Percentiles rank a stretch among this genome's conserved stretches.
Conservation (phyloP, 805 yeast genomes). For the Cyberlindnera xishuangbannaensis region DNA sequence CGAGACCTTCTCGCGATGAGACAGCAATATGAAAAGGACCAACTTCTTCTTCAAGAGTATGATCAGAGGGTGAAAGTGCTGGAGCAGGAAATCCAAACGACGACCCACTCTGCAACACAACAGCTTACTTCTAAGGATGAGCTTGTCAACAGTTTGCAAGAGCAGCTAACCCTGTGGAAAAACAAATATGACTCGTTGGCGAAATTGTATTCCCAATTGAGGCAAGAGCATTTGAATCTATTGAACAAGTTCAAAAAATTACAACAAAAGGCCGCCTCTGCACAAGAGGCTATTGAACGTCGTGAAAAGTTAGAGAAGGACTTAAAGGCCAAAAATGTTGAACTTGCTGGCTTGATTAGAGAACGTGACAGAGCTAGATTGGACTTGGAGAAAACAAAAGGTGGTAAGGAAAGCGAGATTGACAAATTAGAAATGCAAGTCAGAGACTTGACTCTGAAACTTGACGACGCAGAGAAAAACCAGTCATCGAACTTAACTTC, state of each 20-base stretch:
- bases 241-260: slow-evolving; percentile 72
- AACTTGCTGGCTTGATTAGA: slow-evolving; percentile 80
- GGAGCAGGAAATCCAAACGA: slow-evolving; percentile 61
- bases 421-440: slow-evolving; percentile 62
- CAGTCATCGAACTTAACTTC: slow-evolving; percentile 60
- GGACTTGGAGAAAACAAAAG: slow-evolving; percentile 67
- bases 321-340: slow-evolving; percentile 77
- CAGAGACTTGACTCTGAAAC: slow-evolving; percentile 51
- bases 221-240: slow-evolving; percentile 84
- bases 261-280: slow-evolving; percentile 81
- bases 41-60: slow-evolving; percentile 76
- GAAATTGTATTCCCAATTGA: slow-evolving; percentile 79
- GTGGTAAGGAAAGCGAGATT: slow-evolving; percentile 56
- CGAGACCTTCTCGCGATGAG: slow-evolving; percentile 69
- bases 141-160: slow-evolving; percentile 58
- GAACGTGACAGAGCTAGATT: slow-evolving; percentile 86
- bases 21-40: slow-evolving; percentile 84
- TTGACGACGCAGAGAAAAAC: slow-evolving; percentile 53
- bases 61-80: slow-evolving; percentile 78
- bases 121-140: slow-evolving; percentile 77
- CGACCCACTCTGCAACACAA: slow-evolving; percentile 60
- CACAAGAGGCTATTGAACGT: slow-evolving; percentile 83
- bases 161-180: slow-evolving; percentile 74
- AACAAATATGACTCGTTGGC: slow-evolving; percentile 86
- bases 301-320: slow-evolving; percentile 80